Percentiles rank a stretch among this genome's conserved stretches.
Evolutionary conservation across 2,329 filamentous ascomycete species (phyloP).

Genomic region (Fusarium musae): DNA sequence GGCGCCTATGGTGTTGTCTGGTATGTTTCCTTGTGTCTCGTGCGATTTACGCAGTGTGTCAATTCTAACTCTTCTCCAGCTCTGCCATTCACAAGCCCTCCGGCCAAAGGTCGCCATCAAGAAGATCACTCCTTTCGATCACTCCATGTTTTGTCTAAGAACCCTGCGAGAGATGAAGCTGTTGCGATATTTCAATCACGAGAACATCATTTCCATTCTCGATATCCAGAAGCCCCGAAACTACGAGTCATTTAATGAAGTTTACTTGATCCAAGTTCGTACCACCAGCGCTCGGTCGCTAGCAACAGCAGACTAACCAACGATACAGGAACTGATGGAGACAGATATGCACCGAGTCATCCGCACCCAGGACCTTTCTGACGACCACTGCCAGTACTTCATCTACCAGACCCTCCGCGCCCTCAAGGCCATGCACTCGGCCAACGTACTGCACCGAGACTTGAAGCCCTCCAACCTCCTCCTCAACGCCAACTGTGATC

Average conservation of each 20-base stretch:
- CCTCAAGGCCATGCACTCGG: conserved; percentile 98
- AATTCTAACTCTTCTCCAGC: conserved; percentile 58
- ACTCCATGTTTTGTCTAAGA: conserved; percentile 97
- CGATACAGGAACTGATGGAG: conserved; percentile 90
- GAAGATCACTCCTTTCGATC: conserved; percentile 99
- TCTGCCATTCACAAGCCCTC: conserved; percentile 98
- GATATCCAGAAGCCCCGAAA: conserved; percentile 98
- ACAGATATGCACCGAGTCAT: conserved; percentile 99
- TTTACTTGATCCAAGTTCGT: conserved; percentile 95
- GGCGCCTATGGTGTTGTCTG: conserved; percentile 98
- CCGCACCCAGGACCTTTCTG: conserved; percentile 96
- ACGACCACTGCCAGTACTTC: conserved; percentile 99
- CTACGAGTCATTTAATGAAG: conserved; percentile 96
- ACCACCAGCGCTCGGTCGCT: background rate
- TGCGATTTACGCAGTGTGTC: background rate
- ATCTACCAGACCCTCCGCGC: conserved; percentile 99
- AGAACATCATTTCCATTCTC: conserved; percentile 99
- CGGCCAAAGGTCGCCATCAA: conserved; percentile 98
- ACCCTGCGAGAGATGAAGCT: conserved; percentile 99
- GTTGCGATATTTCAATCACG: conserved; percentile 98
- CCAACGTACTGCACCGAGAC: conserved; percentile 96
- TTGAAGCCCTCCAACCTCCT: conserved; percentile 97
- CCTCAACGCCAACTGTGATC: conserved; percentile 97
- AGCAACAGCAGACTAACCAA: conserved; percentile 15
- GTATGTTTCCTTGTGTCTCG: conserved; percentile 64